phyloP scores from a whole-genome alignment of 306 rosid species.

The Lotus japonicus region DNA sequence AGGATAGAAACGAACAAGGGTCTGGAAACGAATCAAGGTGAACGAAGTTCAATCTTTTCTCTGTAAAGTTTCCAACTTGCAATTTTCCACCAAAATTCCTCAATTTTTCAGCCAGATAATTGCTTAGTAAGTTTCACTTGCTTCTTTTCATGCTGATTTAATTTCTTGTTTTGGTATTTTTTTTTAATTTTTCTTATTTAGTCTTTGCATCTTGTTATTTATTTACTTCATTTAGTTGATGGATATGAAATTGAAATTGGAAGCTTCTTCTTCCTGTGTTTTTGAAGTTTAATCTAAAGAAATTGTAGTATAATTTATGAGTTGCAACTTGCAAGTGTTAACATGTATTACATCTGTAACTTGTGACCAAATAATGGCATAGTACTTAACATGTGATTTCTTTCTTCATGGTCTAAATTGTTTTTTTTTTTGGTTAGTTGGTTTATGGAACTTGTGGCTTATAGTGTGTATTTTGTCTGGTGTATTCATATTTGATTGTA shows the following conservation, averaged over 20 bases:
- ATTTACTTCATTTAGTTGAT: too few relatives aligned
- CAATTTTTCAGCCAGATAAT: too few relatives aligned
- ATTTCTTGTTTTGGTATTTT: too few relatives aligned
- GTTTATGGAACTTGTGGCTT: not conserved
- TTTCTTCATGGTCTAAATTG: not conserved
- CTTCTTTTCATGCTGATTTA: too few relatives aligned
- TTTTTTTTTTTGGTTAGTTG: not conserved
- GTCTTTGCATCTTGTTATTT: too few relatives aligned
- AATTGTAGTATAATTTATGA: too few relatives aligned
- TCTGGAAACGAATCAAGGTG: constrained; percentile 27
- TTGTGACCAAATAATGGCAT: not conserved
- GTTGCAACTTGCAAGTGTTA: not conserved
- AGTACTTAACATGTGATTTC: not conserved
- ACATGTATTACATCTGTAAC: not conserved
- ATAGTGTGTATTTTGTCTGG: not conserved
- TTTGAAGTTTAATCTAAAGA: too few relatives aligned
- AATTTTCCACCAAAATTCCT: not conserved
- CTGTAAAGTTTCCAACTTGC: too few relatives aligned
- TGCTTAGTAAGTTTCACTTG: not conserved
- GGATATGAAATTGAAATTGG: too few relatives aligned
- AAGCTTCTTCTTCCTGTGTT: too few relatives aligned
- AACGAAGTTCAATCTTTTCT: too few relatives aligned
- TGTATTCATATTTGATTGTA: not conserved
- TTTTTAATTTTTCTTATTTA: too few relatives aligned
- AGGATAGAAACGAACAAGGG: not conserved